Base-by-base conservation (phyloP, 768 basidiomycete species). In the Serendipita sp. region DNA sequence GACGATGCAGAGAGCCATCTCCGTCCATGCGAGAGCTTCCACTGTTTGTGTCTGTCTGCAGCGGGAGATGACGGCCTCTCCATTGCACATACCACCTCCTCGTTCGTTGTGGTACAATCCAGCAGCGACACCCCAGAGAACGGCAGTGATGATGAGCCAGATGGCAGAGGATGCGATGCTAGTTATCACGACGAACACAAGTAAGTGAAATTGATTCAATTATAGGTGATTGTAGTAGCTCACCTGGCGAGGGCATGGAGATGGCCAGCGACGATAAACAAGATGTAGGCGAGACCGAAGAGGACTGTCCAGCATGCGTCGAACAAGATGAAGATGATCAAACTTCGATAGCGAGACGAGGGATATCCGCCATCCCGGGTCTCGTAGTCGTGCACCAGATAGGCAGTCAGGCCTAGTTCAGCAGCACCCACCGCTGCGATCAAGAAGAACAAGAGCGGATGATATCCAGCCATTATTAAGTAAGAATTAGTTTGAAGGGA, bases 1-100 rank as follows among this genome's bases (percentile, higher is more conserved):
- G 66, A 84, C 64, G 10, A 78, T 64, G 69, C 84, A 85, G 18
- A 90, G 72, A 4, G 78, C 80, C 67, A 88, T 84, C 68, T 88
- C 86, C 60, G 84, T 81, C 88, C 88, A 89, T 3, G 85, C 86
- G 15, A 89, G 71, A 0, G 84, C 84, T 72, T 86, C 85, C 4
- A 88, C 83, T 3, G 87, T 86, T 67, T 89, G 74, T 1, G 81
- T 81, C 71, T 88, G 83, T 68, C 85, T 78, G 74, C 89, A 90
- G 80, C 81, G 75, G 16, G 84, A 83, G 67, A 84, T 78, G 28
- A 76, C 74, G 3, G 81, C 77, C 52, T 73, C 73, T 66, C 78
- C 78, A 34, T 80, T 76, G 68, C 88, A 89, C 70, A 79, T 74
- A 3, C 80, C 81, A 11, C 85, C 85, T 8, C 74, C 70, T 54